Evolutionary conservation across 345 rosid species (phyloP).

Genomic region (Odontarrhena argentea): DNA sequence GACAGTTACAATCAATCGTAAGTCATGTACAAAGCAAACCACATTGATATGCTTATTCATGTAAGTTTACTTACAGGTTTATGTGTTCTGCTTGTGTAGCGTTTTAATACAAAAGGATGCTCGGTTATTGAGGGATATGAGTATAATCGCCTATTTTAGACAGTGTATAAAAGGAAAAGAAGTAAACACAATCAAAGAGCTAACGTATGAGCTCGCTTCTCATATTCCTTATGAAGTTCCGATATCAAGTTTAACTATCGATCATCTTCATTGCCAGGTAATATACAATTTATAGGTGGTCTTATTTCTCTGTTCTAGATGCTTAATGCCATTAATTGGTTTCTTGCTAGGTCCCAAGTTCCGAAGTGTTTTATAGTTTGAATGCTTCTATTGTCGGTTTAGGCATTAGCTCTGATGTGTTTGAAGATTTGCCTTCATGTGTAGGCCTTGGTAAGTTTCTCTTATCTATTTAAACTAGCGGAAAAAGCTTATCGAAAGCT

Average conservation of each 20-base stretch:
- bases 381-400: slow-evolving; percentile 89
- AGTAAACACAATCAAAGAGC: slow-evolving; percentile 73
- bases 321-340: slow-evolving; percentile 15
- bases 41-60: slow-evolving; percentile 10
- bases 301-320: neutral
- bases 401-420: slow-evolving; percentile 64
- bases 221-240: slow-evolving; percentile 91
- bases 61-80: neutral
- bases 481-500: neutral
- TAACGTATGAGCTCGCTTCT: slow-evolving; percentile 78
- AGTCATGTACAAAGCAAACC: slow-evolving; percentile 39
- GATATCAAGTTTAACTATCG: slow-evolving; percentile 66
- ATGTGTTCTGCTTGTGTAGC: slow-evolving; percentile 42
- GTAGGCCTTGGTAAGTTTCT: slow-evolving; percentile 82
- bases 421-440: slow-evolving; percentile 64
- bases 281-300: neutral
- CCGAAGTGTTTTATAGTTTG: slow-evolving; percentile 77
- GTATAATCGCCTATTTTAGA: slow-evolving; percentile 82
- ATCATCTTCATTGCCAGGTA: slow-evolving; percentile 86
- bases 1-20: slow-evolving; percentile 77
- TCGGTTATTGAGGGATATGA: slow-evolving; percentile 66
- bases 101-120: slow-evolving; percentile 65
- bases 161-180: slow-evolving; percentile 70
- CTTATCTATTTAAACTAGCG: neutral
- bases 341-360: slow-evolving; percentile 55